Evolutionary conservation across 768 basidiomycete species (phyloP).

Genomic region (Neoboletus magnificus): DNA sequence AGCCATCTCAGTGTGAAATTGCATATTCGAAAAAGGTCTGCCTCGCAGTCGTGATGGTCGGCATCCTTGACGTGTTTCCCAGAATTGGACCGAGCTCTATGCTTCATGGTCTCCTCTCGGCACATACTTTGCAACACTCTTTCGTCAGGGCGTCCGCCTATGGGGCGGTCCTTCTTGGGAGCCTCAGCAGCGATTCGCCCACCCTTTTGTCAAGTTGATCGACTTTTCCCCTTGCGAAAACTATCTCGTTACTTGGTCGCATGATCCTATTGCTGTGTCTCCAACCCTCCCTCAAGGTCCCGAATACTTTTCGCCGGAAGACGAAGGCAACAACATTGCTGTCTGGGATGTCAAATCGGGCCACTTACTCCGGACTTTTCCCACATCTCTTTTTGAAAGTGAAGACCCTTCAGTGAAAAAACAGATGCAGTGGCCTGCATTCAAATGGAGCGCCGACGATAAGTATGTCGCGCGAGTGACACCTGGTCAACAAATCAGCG

Average conservation of each 20-base stretch:
- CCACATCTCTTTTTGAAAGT: constrained; percentile 56
- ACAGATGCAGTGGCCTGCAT: constrained; percentile 89
- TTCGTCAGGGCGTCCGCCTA: constrained; percentile 91
- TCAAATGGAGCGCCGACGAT: constrained; percentile 98
- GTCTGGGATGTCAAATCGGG: constrained; percentile 99
- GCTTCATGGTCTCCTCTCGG: constrained; percentile 96
- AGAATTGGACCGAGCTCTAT: constrained; percentile 98
- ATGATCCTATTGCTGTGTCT: constrained; percentile 85
- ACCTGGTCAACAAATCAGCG: constrained; percentile 89
- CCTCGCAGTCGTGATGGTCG: not conserved
- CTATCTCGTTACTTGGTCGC: constrained; percentile 97
- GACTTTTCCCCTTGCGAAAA: constrained; percentile 98
- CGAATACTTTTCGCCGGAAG: constrained; percentile 86
- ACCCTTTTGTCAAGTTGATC: constrained; percentile 91
- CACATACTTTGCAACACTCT: constrained; percentile 91
- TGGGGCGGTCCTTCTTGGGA: constrained; percentile 95
- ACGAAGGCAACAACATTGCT: constrained; percentile 94
- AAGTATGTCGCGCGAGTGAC: constrained; percentile 89
- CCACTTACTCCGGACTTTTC: constrained; percentile 88
- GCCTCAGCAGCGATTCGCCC: constrained; percentile 86
- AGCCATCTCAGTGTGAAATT: constrained; percentile 80
- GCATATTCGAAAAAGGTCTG: constrained; percentile 73
- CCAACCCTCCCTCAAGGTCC: constrained; percentile 78
- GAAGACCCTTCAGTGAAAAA: constrained; percentile 63
- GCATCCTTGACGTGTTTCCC: constrained; percentile 12